A percentile compares a stretch with the other conserved stretches of the same genome.
phyloP scores from a whole-genome alignment of 768 basidiomycete species.

The Suillus subaureus region DNA sequence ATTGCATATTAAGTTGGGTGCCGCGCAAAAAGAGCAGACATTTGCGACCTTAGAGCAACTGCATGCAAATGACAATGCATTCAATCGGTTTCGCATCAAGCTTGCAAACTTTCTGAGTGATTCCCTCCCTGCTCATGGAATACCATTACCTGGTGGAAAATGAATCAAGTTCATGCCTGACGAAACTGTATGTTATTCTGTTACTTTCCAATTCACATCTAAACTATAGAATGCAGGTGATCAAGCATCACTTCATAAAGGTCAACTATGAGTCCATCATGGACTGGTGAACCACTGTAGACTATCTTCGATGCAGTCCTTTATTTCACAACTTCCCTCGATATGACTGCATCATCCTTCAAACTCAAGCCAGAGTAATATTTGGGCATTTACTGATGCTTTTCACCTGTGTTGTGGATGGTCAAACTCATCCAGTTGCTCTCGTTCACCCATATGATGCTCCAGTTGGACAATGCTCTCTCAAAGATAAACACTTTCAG shows the following conservation, averaged over 20 bases:
- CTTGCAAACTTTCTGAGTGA: slow-evolving; percentile 8
- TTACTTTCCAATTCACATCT: not conserved
- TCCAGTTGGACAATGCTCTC: slow-evolving; percentile 6
- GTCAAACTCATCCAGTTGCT: too few species aligned
- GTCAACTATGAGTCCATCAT: slow-evolving; percentile 30
- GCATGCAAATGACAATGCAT: slow-evolving; percentile 6
- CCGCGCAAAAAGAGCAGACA: not conserved
- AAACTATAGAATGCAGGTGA: slow-evolving; percentile 20
- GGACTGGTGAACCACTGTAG: slow-evolving; percentile 29
- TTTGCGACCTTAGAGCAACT: slow-evolving; percentile 5
- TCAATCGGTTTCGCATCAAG: slow-evolving; percentile 8
- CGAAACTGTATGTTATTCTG: too few species aligned
- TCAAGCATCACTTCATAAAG: slow-evolving; percentile 25
- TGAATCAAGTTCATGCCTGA: too few species aligned
- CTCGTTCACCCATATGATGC: slow-evolving; percentile 25
- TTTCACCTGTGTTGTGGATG: too few species aligned
- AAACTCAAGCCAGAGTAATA: slow-evolving; percentile 14
- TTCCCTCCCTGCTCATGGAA: too few species aligned
- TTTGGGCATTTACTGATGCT: too few species aligned
- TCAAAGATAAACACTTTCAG: slow-evolving; percentile 27
- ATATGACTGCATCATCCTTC: slow-evolving; percentile 32
- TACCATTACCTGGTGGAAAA: too few species aligned
- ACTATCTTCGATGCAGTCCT: slow-evolving; percentile 34
- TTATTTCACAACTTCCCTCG: slow-evolving; percentile 29
- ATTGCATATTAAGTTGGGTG: slow-evolving; percentile 12